phyloP scores from a whole-genome alignment of 257 asterid species.

The Solanum sitiens region DNA sequence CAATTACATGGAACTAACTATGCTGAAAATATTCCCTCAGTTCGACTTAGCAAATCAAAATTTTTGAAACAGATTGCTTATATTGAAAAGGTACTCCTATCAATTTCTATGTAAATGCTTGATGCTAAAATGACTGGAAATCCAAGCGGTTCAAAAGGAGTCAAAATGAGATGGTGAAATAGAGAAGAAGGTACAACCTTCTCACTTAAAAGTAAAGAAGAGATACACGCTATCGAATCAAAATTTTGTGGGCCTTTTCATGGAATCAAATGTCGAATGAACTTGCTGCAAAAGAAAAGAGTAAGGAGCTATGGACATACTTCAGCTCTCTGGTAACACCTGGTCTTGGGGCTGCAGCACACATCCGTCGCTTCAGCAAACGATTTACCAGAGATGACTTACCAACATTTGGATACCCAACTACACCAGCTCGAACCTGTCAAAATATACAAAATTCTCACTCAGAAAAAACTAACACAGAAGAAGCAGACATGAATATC shows the following conservation, averaged over 20 bases:
- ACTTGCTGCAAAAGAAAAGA: neutral
- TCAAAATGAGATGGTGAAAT: neutral
- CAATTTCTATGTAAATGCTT: neutral
- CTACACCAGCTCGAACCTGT: constrained; percentile 94
- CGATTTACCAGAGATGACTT: constrained; percentile 95
- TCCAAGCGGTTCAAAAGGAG: neutral
- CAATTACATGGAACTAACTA: neutral
- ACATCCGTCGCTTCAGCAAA: constrained; percentile 88
- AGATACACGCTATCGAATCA: neutral
- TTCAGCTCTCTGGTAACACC: constrained; percentile 91
- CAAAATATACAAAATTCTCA: neutral
- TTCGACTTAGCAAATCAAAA: neutral
- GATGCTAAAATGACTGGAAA: neutral
- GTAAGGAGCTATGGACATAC: constrained; percentile 31
- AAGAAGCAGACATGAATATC: neutral
- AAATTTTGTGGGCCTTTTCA: neutral
- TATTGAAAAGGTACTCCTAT: neutral
- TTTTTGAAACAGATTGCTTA: neutral
- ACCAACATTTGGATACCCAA: constrained; percentile 95
- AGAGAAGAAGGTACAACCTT: neutral
- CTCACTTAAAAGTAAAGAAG: neutral
- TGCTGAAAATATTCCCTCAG: neutral
- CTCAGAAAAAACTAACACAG: neutral
- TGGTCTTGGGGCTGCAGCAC: constrained; percentile 98
- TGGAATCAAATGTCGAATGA: neutral